Base-by-base conservation (phyloP, 1,284 basidiomycete species). In the Mycena sp. region DNA sequence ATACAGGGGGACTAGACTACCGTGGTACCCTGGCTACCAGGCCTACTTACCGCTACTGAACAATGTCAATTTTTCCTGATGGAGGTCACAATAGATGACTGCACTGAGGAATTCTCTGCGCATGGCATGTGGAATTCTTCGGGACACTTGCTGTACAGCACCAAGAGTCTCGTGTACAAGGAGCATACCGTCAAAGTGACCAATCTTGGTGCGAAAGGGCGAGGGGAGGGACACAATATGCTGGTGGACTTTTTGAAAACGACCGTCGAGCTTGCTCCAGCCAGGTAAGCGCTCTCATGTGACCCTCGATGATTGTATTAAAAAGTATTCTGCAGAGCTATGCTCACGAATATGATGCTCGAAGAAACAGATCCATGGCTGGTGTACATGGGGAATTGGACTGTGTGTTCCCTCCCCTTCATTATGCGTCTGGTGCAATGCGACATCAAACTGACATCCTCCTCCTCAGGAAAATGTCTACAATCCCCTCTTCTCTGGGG, bases 311-410 rank as follows among this genome's bases (percentile, higher is more conserved):
- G n/a, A n/a, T n/a, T n/a, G n/a, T n/a, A n/a, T n/a, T n/a, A n/a
- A n/a, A n/a, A n/a, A n/a, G n/a, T n/a, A n/a, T n/a, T n/a, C n/a
- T n/a, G n/a, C n/a, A n/a, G n/a, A n/a, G n/a, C n/a, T n/a, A n/a
- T n/a, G n/a, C n/a, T n/a, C n/a, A n/a, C n/a, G n/a, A n/a, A n/a
- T n/a, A n/a, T n/a, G n/a, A n/a, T n/a, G n/a, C n/a, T n/a, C n/a
- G n/a, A n/a, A n/a, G n/a, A n/a, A n/a, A n/a, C n/a, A n/a, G n/a
- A n/a, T n/a, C n/a, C n/a, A n/a, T n/a, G n/a, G n/a, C n/a, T n/a
- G 17, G 50, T 50, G 17, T 65, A 65, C 32, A 65, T 50, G 3
- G 63, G 63, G 1, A 46, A 61, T 17, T 65, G 63, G 63, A 65
- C 63, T 1, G 61, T 58, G 28, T 28, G 55, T n/a, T n/a, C n/a